Conservation (phyloP, 768 basidiomycete species). For the Tubosaeta brunneosetosa region DNA sequence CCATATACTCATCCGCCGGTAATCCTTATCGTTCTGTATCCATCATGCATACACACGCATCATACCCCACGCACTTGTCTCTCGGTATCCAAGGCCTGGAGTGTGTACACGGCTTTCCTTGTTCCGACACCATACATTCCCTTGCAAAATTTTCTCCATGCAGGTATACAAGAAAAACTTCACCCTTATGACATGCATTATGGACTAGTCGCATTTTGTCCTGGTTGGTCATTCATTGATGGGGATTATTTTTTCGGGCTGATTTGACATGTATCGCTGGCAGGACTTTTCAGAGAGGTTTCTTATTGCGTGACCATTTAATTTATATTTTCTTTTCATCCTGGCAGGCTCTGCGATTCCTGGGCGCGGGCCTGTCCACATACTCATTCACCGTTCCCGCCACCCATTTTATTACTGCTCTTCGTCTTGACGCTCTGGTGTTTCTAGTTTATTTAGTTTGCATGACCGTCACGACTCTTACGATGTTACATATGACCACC, state of each 20-base stretch:
- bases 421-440: constrained; percentile 10
- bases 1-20: constrained; percentile 26
- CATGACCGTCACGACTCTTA: constrained; percentile 25
- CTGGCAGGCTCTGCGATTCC: constrained; percentile 1
- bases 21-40: constrained; percentile 33
- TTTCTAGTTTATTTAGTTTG: constrained; percentile 6
- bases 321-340: constrained; percentile 14
- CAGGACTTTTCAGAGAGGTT: constrained; percentile 20
- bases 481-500: constrained; percentile 25
- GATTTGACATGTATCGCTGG: constrained; percentile 11
- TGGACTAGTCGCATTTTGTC: constrained; percentile 26
- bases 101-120: constrained; percentile 11
- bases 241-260: constrained; percentile 11
- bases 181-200: constrained; percentile 26
- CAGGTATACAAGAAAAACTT: constrained; percentile 20
- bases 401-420: constrained; percentile 9
- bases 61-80: constrained; percentile 23
- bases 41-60: constrained; percentile 27
- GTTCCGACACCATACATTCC: constrained; percentile 9
- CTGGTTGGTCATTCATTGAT: constrained; percentile 16
- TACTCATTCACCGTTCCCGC: neutral
- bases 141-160: constrained; percentile 14
- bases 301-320: constrained; percentile 20
- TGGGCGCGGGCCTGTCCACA: constrained; percentile 2
- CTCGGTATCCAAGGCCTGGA: constrained; percentile 13